Evolutionary conservation across 78 protist species (phyloP), one percentile per base, ranked within the genome.

Genomic region (Chrysochromulina parva): DNA sequence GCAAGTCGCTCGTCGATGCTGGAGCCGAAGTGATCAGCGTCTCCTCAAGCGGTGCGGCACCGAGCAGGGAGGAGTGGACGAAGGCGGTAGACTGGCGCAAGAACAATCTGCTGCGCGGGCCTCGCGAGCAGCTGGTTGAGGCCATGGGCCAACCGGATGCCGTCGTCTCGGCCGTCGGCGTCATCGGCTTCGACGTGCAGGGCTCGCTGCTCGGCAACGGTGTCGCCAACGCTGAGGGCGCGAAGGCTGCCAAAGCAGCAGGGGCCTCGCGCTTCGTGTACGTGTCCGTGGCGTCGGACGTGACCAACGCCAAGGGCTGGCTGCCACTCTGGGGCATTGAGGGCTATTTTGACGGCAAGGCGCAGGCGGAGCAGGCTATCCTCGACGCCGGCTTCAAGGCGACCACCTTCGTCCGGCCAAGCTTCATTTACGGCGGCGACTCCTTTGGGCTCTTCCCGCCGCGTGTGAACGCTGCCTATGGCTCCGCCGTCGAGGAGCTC

Each of bases 361-460:
- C 38, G 78, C 10, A 28, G 13, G 78, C 78, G 6, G 78, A 69
- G 78, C n/a, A 11, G 78, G 78, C 78, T 17, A 69, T 69, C 50
- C n/a, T n/a, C 48, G 78, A 69, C 48, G 74, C 74, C 11, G 78
- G 78, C 16, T 13, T 7, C 38, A 17, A 28, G 38, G 78, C 50
- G 26, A 50, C 50, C 50, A 28, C 38, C 78, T 24, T 69, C 17
- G 16, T 69, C 48, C 5, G 50, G 48, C 78, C 78, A 7, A 26
- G n/a, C 78, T 69, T 69, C 78, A 69, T 69, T 0, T 69, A 69
- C 50, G 78, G 78, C 78, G 78, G 78, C 50, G 78, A 69, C 50
- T 3, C 52, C 48, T 69, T 69, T 13, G 78, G 78, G 3, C 52
- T 69, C 78, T 38, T 38, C 10, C 78, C 78, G 38, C 78, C 78